Conservation (phyloP, 305 asterid genomes). For the Lippia alba region DNA sequence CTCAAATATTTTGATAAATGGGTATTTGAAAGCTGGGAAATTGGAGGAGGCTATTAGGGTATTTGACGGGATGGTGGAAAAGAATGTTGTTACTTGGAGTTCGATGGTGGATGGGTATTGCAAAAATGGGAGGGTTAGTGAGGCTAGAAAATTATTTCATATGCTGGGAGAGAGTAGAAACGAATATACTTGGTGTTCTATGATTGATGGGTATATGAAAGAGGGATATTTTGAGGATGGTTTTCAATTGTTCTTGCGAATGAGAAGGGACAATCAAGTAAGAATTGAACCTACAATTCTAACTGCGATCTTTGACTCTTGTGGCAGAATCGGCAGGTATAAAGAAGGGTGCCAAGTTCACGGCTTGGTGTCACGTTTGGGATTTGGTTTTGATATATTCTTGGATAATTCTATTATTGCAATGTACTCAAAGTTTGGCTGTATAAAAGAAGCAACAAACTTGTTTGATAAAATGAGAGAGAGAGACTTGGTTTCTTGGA, state of each 20-base stretch:
- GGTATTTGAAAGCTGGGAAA: conserved; percentile 60
- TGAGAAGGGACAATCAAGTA: conserved; percentile 62
- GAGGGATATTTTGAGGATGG: conserved; percentile 68
- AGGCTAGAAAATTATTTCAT: conserved; percentile 69
- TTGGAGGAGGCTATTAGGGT: conserved; percentile 59
- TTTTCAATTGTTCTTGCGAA: conserved; percentile 57
- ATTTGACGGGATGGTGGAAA: conserved; percentile 64
- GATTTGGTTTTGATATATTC: conserved; percentile 64
- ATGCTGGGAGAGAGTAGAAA: conserved; percentile 53
- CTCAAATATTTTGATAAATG: conserved; percentile 74
- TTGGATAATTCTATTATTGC: conserved; percentile 67
- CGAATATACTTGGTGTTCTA: conserved; percentile 84
- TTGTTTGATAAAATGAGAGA: conserved; percentile 49
- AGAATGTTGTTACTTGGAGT: conserved; percentile 79
- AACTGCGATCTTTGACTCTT: conserved; percentile 66
- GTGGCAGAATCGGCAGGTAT: conserved; percentile 57
- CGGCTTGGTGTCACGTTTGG: conserved; percentile 57
- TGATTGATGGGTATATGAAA: conserved; percentile 86
- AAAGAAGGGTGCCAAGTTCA: conserved; percentile 72
- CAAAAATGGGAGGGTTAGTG: conserved; percentile 53
- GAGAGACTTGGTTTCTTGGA: conserved; percentile 75
- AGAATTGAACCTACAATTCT: conserved; percentile 50
- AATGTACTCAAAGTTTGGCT: conserved; percentile 77
- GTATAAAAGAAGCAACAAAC: conserved; percentile 48
- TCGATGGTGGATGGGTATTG: conserved; percentile 85